These are phyloP conservation scores for Chlamydomonas schloesseri DNA, from an alignment of 139 green algal species.

Conservation along the genomic window DNA sequence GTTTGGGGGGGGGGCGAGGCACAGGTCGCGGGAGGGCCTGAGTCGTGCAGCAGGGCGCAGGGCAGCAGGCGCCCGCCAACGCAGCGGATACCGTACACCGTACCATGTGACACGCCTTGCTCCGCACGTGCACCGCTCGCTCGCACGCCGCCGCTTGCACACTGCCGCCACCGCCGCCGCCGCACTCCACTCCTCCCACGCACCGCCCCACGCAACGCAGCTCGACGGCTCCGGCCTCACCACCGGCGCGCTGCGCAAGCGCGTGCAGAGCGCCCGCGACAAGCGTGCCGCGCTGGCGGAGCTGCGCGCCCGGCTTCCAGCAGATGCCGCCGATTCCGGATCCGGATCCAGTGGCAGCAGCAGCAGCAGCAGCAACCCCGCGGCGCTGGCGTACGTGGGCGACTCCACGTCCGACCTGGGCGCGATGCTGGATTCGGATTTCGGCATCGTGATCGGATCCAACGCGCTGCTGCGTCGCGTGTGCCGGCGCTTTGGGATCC, in stretches of 20 bases:
- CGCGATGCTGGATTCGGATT: slow-evolving; percentile 71
- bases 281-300: slow-evolving; percentile 53
- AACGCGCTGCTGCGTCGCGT: slow-evolving; percentile 67
- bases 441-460: slow-evolving; percentile 80
- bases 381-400: slow-evolving; percentile 63
- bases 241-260: slow-evolving; percentile 63
- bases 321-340: not conserved
- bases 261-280: slow-evolving; percentile 68
- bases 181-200: not conserved
- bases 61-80: no score
- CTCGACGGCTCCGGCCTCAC: slow-evolving; percentile 16
- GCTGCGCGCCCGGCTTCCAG: not conserved
- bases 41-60: no score
- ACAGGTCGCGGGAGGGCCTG: no score
- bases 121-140: no score
- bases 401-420: slow-evolving; percentile 68
- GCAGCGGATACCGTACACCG: no score
- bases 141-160: no score
- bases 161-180: no score
- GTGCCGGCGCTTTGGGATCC: slow-evolving; percentile 40
- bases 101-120: no score
- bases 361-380: no score
- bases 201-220: no score
- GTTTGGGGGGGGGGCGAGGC: no score
- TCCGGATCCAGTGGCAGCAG: no score